phyloP scores from a whole-genome alignment of 371 early-diverging fungal genomes.

The Rhizopus microsporus region DNA sequence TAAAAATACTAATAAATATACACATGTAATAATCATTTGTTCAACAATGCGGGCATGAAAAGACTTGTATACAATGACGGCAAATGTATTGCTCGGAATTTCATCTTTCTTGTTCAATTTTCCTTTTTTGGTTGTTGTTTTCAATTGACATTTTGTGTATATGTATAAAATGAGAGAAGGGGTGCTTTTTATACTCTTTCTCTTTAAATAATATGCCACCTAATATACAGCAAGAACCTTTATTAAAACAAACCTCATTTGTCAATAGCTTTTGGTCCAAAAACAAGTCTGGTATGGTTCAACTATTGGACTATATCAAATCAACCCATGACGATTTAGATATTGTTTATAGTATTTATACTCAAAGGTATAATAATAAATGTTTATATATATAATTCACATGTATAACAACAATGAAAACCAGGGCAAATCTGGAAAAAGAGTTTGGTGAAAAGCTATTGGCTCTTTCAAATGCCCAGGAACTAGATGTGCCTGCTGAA shows the following conservation, averaged over 20 bases:
- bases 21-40: too few species aligned
- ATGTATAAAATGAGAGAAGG: too few species aligned
- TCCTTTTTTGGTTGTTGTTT: too few species aligned
- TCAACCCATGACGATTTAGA: constrained; percentile 30
- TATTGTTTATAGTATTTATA: constrained; percentile 27
- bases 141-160: too few species aligned
- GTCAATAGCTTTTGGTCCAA: constrained; percentile 37
- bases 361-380: constrained; percentile 26
- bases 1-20: too few species aligned
- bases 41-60: too few species aligned
- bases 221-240: constrained; percentile 8
- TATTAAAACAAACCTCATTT: constrained; percentile 13
- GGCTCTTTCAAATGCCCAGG: constrained; percentile 6
- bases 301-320: constrained; percentile 25
- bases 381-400: too few species aligned
- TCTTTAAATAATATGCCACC: constrained; percentile 17
- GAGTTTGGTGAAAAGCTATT: constrained; percentile 40
- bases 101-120: too few species aligned
- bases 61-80: too few species aligned
- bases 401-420: not conserved
- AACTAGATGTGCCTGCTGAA: constrained; percentile 8
- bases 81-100: too few species aligned
- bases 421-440: constrained; percentile 29
- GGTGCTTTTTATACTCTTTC: not conserved
- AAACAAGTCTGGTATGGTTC: constrained; percentile 18